Base-by-base conservation (phyloP, 176 grass and related monocot species). In the Phoenix roebelenii region DNA sequence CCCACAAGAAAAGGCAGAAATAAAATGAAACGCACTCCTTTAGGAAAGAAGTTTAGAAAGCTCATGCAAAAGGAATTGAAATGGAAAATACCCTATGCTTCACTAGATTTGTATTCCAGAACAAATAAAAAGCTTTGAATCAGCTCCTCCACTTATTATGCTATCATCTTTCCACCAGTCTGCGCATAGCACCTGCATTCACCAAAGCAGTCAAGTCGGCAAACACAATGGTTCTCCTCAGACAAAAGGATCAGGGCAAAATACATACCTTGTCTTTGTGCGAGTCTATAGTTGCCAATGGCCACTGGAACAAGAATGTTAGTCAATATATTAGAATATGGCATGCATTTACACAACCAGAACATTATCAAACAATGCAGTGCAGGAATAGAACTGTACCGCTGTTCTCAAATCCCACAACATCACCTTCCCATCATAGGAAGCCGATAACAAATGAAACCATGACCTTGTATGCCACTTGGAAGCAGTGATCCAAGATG, bases 331-430 rank as follows among this genome's bases (percentile, higher is more conserved):
- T 49, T 44, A 44, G 35, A 0, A 44, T 12, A 44, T 44, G 35
- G 9, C 35, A 44, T 14, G 35, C 9, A 44, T 44, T 10, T 16
- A 65, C 15, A 35, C 15, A 50, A 44, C 35, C 35, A 53, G 15
- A 61, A 35, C 16, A 23, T 44, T 3, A 65, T 44, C 50, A 56
- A 32, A 74, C 39, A 53, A 71, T 55, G 24, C 15, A 61, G 55
- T 26, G 77, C 50, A 76, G 57, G 50, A 35, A 52, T 51, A 30
- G 64, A 71, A 85, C 54, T 68, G 63, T 92, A 93, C 94, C 32
- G 85, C 94, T 54, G 94, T 98, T 62, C 94, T 88, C 59, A 98
- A 80, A 70, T 98, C 94, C 94, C 94, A 98, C n/a, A 98, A 57
- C 88, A 93, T 98, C 22, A 98, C 85, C 77, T 92, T 92, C 57